Conservation (phyloP, 2,329 filamentous ascomycete genomes). For the Ilyonectria sp. region DNA sequence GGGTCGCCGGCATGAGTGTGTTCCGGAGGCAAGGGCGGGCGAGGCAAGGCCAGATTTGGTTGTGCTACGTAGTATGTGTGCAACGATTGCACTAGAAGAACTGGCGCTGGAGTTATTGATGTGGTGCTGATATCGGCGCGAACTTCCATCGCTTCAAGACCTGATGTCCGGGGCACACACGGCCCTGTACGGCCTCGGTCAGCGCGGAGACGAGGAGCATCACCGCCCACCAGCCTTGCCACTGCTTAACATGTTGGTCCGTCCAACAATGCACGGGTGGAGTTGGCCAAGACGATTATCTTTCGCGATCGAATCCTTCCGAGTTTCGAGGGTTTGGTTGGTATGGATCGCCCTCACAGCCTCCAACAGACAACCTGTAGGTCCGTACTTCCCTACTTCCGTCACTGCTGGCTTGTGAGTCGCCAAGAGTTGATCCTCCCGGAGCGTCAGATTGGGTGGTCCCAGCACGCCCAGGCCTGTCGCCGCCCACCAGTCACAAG, state of each 20-base stretch:
- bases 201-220: neutral
- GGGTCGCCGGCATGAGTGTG: neutral
- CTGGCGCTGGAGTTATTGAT: neutral
- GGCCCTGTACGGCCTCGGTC: neutral
- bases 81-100: neutral
- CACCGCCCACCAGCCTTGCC: neutral
- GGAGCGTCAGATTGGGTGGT: slow-evolving; percentile 16
- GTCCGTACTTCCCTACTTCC: neutral
- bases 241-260: neutral
- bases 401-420: neutral
- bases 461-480: slow-evolving; percentile 7
- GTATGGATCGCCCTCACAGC: neutral
- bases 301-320: neutral
- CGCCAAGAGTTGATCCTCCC: slow-evolving; percentile 22
- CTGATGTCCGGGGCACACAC: neutral
- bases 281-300: neutral
- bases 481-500: slow-evolving; percentile 21
- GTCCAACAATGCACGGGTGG: neutral
- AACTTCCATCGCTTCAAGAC: neutral
- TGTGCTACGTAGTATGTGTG: neutral
- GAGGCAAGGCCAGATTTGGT: neutral
- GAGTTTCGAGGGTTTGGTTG: neutral
- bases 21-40: neutral
- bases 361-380: neutral
- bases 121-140: neutral